Percentiles rank a stretch among this genome's conserved stretches.
phyloP scores from a whole-genome alignment of 83 land plant species.

The Thuja plicata region DNA sequence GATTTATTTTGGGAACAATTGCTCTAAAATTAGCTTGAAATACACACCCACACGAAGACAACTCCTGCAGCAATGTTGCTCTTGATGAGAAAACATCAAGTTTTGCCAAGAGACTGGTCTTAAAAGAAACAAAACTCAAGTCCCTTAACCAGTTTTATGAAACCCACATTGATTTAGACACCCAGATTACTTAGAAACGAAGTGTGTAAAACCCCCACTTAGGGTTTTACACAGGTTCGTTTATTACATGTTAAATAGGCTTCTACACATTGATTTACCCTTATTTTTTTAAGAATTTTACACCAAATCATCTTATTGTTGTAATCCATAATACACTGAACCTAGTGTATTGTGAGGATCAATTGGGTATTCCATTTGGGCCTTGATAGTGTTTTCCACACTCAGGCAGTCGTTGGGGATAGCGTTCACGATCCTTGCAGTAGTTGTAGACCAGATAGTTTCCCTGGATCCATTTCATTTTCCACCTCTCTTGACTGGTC shows the following conservation, averaged over 20 bases:
- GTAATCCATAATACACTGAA: neutral
- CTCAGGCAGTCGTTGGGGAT: constrained; percentile 12
- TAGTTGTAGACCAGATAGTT: constrained; percentile 16
- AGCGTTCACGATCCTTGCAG: constrained; percentile 15
- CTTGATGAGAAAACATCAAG: neutral
- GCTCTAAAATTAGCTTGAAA: neutral
- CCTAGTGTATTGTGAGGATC: neutral
- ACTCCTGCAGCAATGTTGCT: neutral
- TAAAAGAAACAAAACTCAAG: neutral
- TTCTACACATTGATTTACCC: neutral
- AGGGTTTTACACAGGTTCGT: neutral
- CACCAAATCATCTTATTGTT: neutral
- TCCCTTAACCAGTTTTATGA: neutral
- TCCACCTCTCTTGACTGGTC: neutral
- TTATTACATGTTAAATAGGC: neutral
- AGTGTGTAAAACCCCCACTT: neutral
- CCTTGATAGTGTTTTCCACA: constrained; percentile 6
- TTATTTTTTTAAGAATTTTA: neutral
- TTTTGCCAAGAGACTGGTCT: constrained; percentile 1
- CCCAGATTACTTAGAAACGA: neutral
- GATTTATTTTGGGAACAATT: neutral
- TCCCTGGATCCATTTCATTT: constrained; percentile 7
- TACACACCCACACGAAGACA: neutral
- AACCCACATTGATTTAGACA: neutral
- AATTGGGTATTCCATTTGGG: neutral